Evolutionary conservation across 2,329 filamentous ascomycete species (phyloP).

Genomic region (Pyricularia pennisetigena): DNA sequence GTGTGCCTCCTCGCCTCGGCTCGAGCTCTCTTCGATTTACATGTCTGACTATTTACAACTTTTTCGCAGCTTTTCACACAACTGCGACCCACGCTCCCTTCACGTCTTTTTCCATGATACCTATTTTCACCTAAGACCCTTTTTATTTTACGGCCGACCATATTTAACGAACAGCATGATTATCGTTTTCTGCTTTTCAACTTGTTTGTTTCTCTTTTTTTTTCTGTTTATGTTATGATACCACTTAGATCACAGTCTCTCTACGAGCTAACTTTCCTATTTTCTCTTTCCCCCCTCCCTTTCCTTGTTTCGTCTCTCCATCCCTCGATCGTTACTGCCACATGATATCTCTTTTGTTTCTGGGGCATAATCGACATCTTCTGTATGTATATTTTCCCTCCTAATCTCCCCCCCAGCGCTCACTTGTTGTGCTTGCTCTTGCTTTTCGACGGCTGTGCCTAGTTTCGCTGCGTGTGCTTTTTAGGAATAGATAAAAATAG

Average conservation of each 20-base stretch:
- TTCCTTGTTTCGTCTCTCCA: no score
- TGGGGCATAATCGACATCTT: neutral
- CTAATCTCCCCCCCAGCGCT: neutral
- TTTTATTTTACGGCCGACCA: constrained; percentile 3
- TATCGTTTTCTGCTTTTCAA: neutral
- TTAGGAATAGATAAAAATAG: neutral
- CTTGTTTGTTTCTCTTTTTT: no score
- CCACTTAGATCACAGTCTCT: neutral
- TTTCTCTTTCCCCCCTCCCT: neutral
- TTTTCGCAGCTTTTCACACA: no score
- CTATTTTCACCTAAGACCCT: neutral
- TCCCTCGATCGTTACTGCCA: neutral
- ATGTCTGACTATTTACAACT: no score
- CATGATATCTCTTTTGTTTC: neutral
- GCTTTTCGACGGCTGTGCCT: neutral
- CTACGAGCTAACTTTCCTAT: neutral
- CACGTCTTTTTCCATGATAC: neutral
- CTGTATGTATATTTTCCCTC: neutral
- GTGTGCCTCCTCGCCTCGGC: no score
- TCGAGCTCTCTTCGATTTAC: no score
- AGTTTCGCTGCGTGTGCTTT: neutral
- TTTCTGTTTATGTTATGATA: neutral
- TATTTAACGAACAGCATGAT: neutral
- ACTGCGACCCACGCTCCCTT: neutral
- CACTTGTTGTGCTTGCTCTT: neutral